Evolutionary conservation across 2,329 filamentous ascomycete species (phyloP), one percentile per base, ranked within the genome.

Genomic region (Polychaeton citri): DNA sequence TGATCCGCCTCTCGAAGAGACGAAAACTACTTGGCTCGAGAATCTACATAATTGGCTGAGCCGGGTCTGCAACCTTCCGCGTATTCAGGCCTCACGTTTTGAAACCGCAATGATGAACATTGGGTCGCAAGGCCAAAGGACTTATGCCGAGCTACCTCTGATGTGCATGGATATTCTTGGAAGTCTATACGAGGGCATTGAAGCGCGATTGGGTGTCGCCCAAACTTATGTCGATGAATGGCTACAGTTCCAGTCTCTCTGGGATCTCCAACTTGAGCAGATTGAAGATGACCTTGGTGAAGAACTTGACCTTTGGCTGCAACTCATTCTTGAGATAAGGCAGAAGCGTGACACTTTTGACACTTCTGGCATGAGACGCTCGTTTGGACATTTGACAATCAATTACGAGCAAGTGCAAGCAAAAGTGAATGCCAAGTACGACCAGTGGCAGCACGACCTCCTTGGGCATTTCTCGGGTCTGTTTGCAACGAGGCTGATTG

Each of bases 381-480:
- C 81, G 1, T 98, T 99, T 55, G 90, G 90, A 4, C 88, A 93
- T 58, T 77, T 96, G 36, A 85, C 81, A 3, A 86, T 99, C 52
- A 88, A 98, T 57, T 98, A 98, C 53, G 90, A 96, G 51, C 92
- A 98, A 59, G 90, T 98, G 0, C 92, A 98, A 60, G 85, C 88
- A 38, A 95, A 94, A 61, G 90, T 99, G 58, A 98, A 96, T 52
- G 85, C 86, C 50, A 98, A 96, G 59, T 99, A 98, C 55, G 92
- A 99, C 55, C 88, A 96, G 58, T 98, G 92, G 90, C 90, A 99
- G 59, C 85, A 95, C 50, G 90, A 99, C 46, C 93, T 98, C 37
- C 69, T 96, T 24, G 74, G 82, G 48, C 94, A 94, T 56, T 99
- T 98, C 60, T 90, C 86, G 24, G 72, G 74, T 38, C 84, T 90